phyloP scores from a whole-genome alignment of 805 yeast genomes.

The Saturnispora kantuleensis region DNA sequence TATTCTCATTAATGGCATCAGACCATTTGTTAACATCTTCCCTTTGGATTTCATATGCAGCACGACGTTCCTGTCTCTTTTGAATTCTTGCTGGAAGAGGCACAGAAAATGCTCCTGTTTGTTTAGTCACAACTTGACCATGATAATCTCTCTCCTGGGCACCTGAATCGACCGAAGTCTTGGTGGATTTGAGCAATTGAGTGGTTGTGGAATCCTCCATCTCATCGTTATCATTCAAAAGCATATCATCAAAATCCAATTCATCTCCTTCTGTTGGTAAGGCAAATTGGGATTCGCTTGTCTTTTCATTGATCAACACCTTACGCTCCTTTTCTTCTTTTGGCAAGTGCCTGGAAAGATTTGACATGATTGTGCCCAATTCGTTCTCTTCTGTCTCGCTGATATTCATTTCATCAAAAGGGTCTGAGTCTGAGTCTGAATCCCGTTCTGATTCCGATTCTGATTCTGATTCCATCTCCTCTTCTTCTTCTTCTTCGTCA shows the following conservation, averaged over 20 bases:
- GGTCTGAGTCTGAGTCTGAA: conserved; percentile 18
- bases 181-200: conserved; percentile 26
- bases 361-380: conserved; percentile 37
- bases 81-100: conserved; percentile 85
- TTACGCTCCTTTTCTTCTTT: conserved; percentile 32
- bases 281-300: conserved; percentile 60
- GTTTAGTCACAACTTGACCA: conserved; percentile 6
- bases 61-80: conserved; percentile 73
- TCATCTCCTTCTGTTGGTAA: conserved; percentile 53
- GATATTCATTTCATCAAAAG: conserved; percentile 21
- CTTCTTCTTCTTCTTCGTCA: conserved; percentile 22
- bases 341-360: conserved; percentile 28
- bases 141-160: conserved; percentile 23
- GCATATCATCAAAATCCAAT: conserved; percentile 64
- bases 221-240: conserved; percentile 35
- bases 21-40: conserved; percentile 85
- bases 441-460: conserved; percentile 8
- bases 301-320: conserved; percentile 39
- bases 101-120: conserved; percentile 46
- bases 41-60: conserved; percentile 83
- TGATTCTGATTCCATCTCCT: conserved; percentile 15
- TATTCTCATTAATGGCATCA: conserved; percentile 66
- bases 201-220: conserved; percentile 31
- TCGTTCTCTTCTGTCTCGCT: conserved; percentile 37
- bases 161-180: conserved; percentile 12